phyloP scores from a whole-genome alignment of 202 grass and related monocot species.

The Carex sylvatica region DNA sequence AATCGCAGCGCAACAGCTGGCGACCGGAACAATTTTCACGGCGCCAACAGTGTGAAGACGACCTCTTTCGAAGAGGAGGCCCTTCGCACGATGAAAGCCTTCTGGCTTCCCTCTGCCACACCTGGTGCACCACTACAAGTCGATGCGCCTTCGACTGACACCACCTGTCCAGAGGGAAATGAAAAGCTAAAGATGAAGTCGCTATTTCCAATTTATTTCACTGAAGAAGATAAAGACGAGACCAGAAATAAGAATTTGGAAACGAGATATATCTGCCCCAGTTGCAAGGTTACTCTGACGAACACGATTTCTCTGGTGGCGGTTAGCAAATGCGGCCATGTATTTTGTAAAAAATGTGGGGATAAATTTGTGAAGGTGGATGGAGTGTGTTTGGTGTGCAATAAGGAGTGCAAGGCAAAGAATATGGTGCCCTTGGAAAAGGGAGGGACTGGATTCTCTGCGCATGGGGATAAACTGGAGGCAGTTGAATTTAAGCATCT shows the following conservation, averaged over 20 bases:
- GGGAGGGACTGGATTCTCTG: conserved; percentile 89
- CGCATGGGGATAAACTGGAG: conserved; percentile 61
- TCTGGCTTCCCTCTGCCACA: conserved; percentile 97
- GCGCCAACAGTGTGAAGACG: conserved; percentile 92
- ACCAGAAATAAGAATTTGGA: conserved; percentile 53
- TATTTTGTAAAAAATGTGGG: conserved; percentile 95
- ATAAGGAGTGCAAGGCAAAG: conserved; percentile 70
- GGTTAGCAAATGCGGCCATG: conserved; percentile 77
- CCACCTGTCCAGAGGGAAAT: conserved; percentile 79
- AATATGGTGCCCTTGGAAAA: conserved; percentile 83
- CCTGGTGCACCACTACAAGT: conserved; percentile 62
- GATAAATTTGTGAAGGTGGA: conserved; percentile 82
- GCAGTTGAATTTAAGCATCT: conserved; percentile 94
- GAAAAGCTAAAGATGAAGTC: conserved; percentile 89
- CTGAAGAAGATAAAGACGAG: conserved; percentile 47
- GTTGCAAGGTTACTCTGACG: conserved; percentile 88
- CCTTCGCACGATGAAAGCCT: conserved; percentile 95
- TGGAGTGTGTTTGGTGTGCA: conserved; percentile 75
- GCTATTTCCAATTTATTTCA: conserved; percentile 81
- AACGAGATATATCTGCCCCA: conserved; percentile 88
- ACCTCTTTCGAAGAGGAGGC: conserved; percentile 97
- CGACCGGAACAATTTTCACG: conserved; percentile 83
- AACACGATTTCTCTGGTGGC: conserved; percentile 74
- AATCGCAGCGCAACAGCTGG: conserved; percentile 22
- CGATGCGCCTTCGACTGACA: conserved; percentile 59